Evolutionary conservation across 345 rosid species (phyloP), one percentile per base, ranked within the genome.

Genomic region (Euphorbia peplus): DNA sequence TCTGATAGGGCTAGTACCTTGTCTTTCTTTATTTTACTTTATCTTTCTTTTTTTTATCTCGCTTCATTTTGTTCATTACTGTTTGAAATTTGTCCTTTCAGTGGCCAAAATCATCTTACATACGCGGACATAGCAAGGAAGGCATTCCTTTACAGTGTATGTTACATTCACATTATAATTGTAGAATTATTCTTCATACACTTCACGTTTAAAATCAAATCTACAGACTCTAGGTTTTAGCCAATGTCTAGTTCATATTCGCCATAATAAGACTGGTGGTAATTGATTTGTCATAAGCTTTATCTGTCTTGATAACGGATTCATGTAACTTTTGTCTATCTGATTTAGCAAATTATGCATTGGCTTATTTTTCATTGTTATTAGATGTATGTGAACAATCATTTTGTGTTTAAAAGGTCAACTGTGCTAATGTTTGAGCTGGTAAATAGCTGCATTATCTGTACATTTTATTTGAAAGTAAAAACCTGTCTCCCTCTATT

Each of bases 131-230:
- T 95, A 76, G 98, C 99, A 70, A 83, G 99, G 84, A 95, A 91
- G 82, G 97, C 99, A n/a, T 91, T 95, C 76, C 90, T 95, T 58
- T 85, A 91, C 77, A 91, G 96, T 77, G 99, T 95, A 90, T 75
- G 95, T 58, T 72, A 48, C 63, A 63, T 67, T 74, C 74, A 35
- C 21, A n/a, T 56, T 25, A 29, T 24, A 54, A 9, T 70, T 16
- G 18, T 7, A 12, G 19, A 35, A 64, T 64, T 76, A 14, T 55
- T 52, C 24, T 65, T 11, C 30, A 6, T 60, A n/a, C 21, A n/a
- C 8, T 24, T 19, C 12, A 1, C 7, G 2, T 13, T 47, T 7
- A 9, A 37, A 39, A 39, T 41, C 11, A 47, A 21, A 26, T 7
- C 6, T 52, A 12, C 22, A 5, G 62, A 25, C 53, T 70, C 67